A percentile compares a stretch with the other conserved stretches of the same genome.
Evolutionary conservation across 2,329 filamentous ascomycete species (phyloP).

Genomic region (Thielaviopsis punctulata): DNA sequence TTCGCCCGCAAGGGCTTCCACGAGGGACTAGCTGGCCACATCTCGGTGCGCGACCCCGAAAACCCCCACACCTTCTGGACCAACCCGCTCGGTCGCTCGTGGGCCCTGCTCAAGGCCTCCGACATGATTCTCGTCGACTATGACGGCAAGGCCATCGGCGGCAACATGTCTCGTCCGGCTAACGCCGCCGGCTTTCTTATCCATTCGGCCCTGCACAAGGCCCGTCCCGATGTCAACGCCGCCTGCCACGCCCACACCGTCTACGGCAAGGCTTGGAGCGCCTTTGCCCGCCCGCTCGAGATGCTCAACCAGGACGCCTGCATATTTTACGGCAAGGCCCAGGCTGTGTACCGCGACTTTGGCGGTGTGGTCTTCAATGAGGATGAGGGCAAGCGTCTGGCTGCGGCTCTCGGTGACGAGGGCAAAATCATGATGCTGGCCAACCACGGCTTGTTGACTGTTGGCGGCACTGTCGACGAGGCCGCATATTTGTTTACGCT

Average conservation of each 20-base stretch:
- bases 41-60: slow-evolving; percentile 24
- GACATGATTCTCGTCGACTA: slow-evolving; percentile 51
- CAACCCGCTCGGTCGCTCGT: slow-evolving; percentile 47
- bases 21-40: slow-evolving; percentile 30
- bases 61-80: slow-evolving; percentile 23
- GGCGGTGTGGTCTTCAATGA: slow-evolving; percentile 34
- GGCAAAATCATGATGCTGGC: slow-evolving; percentile 45
- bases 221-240: slow-evolving; percentile 44
- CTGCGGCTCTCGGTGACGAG: slow-evolving; percentile 36
- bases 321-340: slow-evolving; percentile 39
- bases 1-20: slow-evolving; percentile 29
- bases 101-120: slow-evolving; percentile 43
- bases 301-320: slow-evolving; percentile 52
- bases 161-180: slow-evolving; percentile 35
- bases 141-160: slow-evolving; percentile 41
- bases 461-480: slow-evolving; percentile 52
- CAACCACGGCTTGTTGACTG: slow-evolving; percentile 54
- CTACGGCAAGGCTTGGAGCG: slow-evolving; percentile 47
- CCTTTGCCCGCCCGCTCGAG: slow-evolving; percentile 43
- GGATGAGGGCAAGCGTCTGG: slow-evolving; percentile 45
- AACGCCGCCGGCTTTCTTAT: slow-evolving; percentile 55
- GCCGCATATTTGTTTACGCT: slow-evolving; percentile 51
- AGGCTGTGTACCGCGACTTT: slow-evolving; percentile 43
- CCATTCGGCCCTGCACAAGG: slow-evolving; percentile 46
- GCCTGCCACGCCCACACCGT: slow-evolving; percentile 49